Evolutionary conservation across 2,329 filamentous ascomycete genomes (phyloP).

Genomic region (Harringtonia aguacate): DNA sequence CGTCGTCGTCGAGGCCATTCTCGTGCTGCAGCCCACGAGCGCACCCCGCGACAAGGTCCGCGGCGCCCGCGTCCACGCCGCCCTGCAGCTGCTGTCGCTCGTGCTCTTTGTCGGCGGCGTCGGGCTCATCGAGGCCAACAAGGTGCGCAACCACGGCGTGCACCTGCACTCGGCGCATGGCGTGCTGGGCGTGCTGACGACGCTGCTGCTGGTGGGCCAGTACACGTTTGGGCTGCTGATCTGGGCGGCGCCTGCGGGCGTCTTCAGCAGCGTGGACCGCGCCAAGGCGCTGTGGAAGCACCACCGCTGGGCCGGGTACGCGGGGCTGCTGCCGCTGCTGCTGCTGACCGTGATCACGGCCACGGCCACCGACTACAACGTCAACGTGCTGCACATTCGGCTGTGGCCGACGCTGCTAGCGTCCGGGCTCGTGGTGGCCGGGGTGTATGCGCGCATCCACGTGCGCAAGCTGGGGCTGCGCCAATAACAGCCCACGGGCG

Average conservation of each 20-base stretch:
- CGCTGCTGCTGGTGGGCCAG: constrained; percentile 60
- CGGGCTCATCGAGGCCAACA: constrained; percentile 73
- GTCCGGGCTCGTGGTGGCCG: constrained; percentile 54
- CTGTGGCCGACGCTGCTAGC: constrained; percentile 66
- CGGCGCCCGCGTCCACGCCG: constrained; percentile 53
- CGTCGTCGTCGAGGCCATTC: constrained; percentile 65
- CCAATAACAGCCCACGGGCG: neutral
- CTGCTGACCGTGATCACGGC: constrained; percentile 66
- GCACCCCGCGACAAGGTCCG: constrained; percentile 60
- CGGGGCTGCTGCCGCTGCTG: constrained; percentile 47
- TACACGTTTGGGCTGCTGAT: constrained; percentile 72
- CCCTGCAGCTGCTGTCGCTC: constrained; percentile 56
- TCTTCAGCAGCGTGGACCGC: constrained; percentile 62
- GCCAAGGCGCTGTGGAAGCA: constrained; percentile 87
- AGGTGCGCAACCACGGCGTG: constrained; percentile 51
- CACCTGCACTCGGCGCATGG: constrained; percentile 79
- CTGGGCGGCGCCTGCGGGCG: constrained; percentile 54
- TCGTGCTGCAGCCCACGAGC: constrained; percentile 81
- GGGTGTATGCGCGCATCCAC: constrained; percentile 69
- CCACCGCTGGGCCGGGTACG: constrained; percentile 70
- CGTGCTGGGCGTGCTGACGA: constrained; percentile 69
- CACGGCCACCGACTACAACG: constrained; percentile 65
- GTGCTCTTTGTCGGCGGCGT: constrained; percentile 54
- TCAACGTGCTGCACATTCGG: constrained; percentile 57
- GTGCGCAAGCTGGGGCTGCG: constrained; percentile 61